Evolutionary conservation across 192 early-diverging fungal genomes (phyloP), one percentile per base, ranked within the genome.

Genomic region (Backusella tuberculispora): DNA sequence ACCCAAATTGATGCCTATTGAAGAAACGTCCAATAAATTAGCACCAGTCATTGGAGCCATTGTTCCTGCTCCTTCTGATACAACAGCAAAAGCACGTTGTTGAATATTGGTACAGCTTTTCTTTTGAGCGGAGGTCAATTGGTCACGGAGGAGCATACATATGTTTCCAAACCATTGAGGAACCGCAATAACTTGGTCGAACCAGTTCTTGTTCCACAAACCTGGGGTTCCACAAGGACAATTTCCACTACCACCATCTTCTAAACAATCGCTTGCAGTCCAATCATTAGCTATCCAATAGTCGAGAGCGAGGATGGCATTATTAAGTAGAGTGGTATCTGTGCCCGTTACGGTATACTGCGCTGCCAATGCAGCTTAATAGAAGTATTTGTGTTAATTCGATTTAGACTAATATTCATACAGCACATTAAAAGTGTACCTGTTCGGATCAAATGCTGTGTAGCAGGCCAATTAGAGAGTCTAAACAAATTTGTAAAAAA

Each of bases 191-290:
- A 75, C 72, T 46, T 78, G 71, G 26, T 66, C 72, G 40, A 67
- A 78, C 76, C 76, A 78, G 40, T 78, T 78, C 15, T 72, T 74
- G n/a, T 73, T 78, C 76, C 76, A 78, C 21, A 78, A 50, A 14
- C 76, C 76, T 5, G 76, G 76, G 9, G 76, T 78, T 26, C 76
- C 76, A 69, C 76, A 78, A 45, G 71, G 72, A 37, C 76, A 78
- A 10, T 70, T 66, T n/a, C 26, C 47, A 17, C 46, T 64, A 4
- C 76, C 76, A 24, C 76, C 76, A 4, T 43, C 26, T 34, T 40
- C 29, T 15, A 77, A 14, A 37, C 76, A 77, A 7, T 42, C 46
- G 43, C 13, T 34, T 12, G 63, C 19, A 3, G 37, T 19, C 19
- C 66, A 77, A 24, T 77, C 71, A 43, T 77, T 77, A 6, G 34